Evolutionary conservation across 495 filamentous ascomycete species (phyloP), one percentile per base, ranked within the genome.

Genomic region (Tetracladium setigerum): DNA sequence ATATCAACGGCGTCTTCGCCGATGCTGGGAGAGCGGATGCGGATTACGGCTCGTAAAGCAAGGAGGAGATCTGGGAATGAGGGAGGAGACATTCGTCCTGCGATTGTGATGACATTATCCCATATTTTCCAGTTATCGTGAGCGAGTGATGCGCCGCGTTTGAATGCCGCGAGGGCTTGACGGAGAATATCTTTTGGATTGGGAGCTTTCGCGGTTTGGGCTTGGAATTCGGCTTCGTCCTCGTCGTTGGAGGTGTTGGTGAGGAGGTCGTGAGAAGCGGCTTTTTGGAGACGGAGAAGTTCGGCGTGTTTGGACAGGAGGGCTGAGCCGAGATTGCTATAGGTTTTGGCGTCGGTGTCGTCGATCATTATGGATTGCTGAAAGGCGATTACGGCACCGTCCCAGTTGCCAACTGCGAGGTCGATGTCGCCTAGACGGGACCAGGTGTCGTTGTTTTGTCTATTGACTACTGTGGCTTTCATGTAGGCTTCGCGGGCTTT

Each of bases 71-170:
- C 87, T 1, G 70, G 62, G 60, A 84, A 85, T 0, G 86, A 76
- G 0, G 85, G 82, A 0, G 89, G 89, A 0, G 74, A 72, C 13
- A 89, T 70, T 8, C 87, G 83, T 4, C 86, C 78, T 0, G 86
- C 83, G 33, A 99, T 82, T 2, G 84, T 87, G 39, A 97, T 74
- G 12, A 95, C 78, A 58, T 99, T 99, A 51, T 95, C 87, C 90
- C 89, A 96, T 53, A 99, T 95, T 48, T 87, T 78, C 73, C 80
- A 84, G 65, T 89, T 86, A 48, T 85, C 82, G 61, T 85, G 74
- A 30, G 92, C 90, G 17, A 92, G 76, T 12, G 74, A 68, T 2
- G 87, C 87, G 31, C 89, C 92, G 44, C 83, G 79, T 56, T 90
- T 89, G 58, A 95, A 83, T 1, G 94, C 91, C 10, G 72, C 63